Evolutionary conservation across 768 basidiomycete species (phyloP).

Genomic region (Boletus sp.): DNA sequence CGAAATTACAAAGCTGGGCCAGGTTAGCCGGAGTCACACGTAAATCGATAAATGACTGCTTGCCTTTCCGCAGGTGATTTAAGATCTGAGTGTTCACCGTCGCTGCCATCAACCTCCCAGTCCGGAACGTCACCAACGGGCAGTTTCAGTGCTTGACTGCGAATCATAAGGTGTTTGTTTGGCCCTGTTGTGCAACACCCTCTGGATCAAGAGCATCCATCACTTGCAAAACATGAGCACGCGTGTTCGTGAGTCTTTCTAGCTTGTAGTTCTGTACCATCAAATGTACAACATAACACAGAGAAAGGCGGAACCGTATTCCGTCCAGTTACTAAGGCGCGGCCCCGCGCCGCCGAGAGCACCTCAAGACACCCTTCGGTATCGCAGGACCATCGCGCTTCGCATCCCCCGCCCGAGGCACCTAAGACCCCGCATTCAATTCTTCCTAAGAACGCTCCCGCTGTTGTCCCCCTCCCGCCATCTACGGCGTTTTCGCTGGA

Average conservation of each 20-base stretch:
- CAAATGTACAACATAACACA: constrained; percentile 23
- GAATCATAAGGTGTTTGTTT: constrained; percentile 30
- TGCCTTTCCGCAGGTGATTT: constrained; percentile 60
- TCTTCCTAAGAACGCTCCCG: background rate
- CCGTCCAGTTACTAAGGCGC: constrained; percentile 58
- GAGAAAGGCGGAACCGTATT: constrained; percentile 74
- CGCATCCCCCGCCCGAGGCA: constrained; percentile 7
- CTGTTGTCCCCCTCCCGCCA: background rate
- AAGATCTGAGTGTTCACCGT: constrained; percentile 39
- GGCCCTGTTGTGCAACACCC: constrained; percentile 18
- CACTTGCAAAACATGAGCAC: constrained; percentile 35
- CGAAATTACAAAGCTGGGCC: constrained; percentile 52
- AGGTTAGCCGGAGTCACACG: constrained; percentile 6
- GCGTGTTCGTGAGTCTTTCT: constrained; percentile 55
- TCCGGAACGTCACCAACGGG: constrained; percentile 56
- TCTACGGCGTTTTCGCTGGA: constrained; percentile 6
- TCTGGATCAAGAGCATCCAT: background rate
- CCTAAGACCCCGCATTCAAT: background rate
- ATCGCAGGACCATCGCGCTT: constrained; percentile 13
- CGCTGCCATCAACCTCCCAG: constrained; percentile 55
- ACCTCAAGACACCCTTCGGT: constrained; percentile 13
- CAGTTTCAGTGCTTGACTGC: constrained; percentile 35
- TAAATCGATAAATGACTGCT: background rate
- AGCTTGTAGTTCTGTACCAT: background rate
- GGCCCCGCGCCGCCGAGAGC: constrained; percentile 40